Evolutionary conservation across 371 early-diverging fungal genomes (phyloP).

Genomic region (Capillidium heterosporum): DNA sequence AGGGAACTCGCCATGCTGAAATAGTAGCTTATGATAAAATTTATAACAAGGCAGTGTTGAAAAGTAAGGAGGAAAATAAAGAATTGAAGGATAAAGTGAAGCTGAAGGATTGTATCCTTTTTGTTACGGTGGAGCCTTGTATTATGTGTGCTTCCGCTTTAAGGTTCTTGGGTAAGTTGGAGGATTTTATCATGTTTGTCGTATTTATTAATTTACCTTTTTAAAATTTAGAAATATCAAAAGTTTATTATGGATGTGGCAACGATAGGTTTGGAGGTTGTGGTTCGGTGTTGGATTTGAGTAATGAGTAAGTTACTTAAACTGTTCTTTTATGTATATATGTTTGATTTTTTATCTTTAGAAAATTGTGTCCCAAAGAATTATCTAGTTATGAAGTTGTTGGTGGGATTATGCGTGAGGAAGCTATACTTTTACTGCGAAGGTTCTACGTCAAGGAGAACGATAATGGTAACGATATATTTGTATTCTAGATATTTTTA

Average conservation of each 20-base stretch:
- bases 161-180: conserved; percentile 34
- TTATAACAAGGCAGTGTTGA: conserved; percentile 14
- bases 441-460: conserved; percentile 87
- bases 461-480: conserved; percentile 34
- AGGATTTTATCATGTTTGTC: background rate
- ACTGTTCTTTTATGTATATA: conserved; percentile 4
- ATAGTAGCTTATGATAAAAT: conserved; percentile 74
- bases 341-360: conserved; percentile 6
- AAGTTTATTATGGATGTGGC: conserved; percentile 74
- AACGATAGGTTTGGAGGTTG: conserved; percentile 95
- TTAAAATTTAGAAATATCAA: conserved; percentile 15
- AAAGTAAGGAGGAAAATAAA: background rate
- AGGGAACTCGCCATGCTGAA: conserved; percentile 88
- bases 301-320: conserved; percentile 3
- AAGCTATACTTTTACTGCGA: conserved; percentile 70
- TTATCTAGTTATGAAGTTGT: conserved; percentile 30
- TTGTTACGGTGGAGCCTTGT: conserved; percentile 98
- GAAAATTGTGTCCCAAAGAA: background rate
- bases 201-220: no score
- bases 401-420: conserved; percentile 53
- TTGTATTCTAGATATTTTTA: background rate
- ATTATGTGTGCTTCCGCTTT: conserved; percentile 96
- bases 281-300: conserved; percentile 71
- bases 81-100: background rate
- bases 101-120: conserved; percentile 48